These are phyloP conservation scores for Microbotryum scabiosae DNA, from an alignment of 1,284 basidiomycete species.

Conservation along the genomic window DNA sequence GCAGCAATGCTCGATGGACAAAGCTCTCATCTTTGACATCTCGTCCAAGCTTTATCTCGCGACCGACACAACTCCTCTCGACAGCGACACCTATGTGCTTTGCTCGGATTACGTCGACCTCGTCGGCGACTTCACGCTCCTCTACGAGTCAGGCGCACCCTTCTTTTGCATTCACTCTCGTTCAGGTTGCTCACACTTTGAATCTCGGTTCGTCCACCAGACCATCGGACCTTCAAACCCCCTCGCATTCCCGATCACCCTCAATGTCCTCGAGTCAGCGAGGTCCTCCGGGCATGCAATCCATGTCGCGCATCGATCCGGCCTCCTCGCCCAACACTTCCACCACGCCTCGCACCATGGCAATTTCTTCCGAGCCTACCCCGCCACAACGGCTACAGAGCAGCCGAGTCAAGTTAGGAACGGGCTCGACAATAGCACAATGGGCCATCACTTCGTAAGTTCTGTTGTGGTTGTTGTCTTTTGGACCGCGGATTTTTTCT, in stretches of 20 bases:
- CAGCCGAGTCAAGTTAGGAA: conserved; percentile 21
- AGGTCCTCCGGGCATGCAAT: not conserved
- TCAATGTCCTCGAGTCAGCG: conserved; percentile 2
- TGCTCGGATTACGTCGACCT: conserved; percentile 87
- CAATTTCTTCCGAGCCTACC: too few species aligned
- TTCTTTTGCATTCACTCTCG: not conserved
- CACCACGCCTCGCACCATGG: too few species aligned
- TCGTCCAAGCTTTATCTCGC: conserved; percentile 79
- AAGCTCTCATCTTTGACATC: conserved; percentile 86
- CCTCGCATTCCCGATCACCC: conserved; percentile 5
- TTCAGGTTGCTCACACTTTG: not conserved
- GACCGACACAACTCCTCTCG: conserved; percentile 85
- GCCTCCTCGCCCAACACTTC: not conserved
- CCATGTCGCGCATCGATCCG: not conserved
- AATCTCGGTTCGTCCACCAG: not conserved
- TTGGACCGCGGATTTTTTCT: too few species aligned
- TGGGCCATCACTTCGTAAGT: conserved; percentile 28
- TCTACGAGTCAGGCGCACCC: conserved; percentile 30
- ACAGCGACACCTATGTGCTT: conserved; percentile 74
- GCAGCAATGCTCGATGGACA: conserved; percentile 79
- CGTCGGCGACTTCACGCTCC: conserved; percentile 59
- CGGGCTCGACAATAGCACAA: conserved; percentile 29
- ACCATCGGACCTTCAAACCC: conserved; percentile 1
- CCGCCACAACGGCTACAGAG: conserved; percentile 9
- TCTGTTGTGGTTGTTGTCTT: too few species aligned